Percentiles rank a stretch among this genome's conserved stretches.
phyloP scores from a whole-genome alignment of 164 flowering plant genomes.

The Litsea cubeba region DNA sequence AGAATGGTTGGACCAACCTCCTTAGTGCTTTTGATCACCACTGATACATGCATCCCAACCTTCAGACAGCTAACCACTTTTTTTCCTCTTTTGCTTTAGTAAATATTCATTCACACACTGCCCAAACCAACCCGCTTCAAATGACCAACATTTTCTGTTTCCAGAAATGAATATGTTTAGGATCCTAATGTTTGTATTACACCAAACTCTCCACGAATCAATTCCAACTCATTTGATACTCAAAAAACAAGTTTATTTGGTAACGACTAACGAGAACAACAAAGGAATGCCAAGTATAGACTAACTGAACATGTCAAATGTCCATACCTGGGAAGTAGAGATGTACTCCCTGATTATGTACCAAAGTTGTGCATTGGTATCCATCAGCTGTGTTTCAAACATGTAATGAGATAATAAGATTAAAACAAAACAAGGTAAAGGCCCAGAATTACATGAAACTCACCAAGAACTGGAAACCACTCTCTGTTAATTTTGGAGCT shows the following conservation, averaged over 20 bases:
- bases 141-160: not conserved
- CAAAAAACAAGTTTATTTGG: not conserved
- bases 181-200: not conserved
- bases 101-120: too few relatives aligned
- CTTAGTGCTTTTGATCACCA: not conserved
- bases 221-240: not conserved
- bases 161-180: too few relatives aligned
- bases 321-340: conserved; percentile 75
- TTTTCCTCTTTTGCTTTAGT: too few relatives aligned
- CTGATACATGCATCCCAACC: not conserved
- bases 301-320: not conserved
- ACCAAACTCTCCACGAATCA: not conserved
- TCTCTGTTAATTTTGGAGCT: conserved; percentile 72
- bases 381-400: conserved; percentile 67
- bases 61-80: too few relatives aligned
- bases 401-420: conserved; percentile 5
- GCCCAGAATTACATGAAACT: conserved; percentile 15
- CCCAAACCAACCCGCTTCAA: too few relatives aligned
- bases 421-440: conserved; percentile 6
- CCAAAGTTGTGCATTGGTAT: conserved; percentile 97
- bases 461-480: conserved; percentile 96
- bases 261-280: not conserved
- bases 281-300: not conserved
- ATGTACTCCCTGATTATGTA: conserved; percentile 94
- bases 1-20: not conserved